Percentiles rank a stretch among this genome's conserved stretches.
These are phyloP conservation scores for Fusarium transvaalense DNA, from an alignment of 2,329 filamentous ascomycete genomes.

Conservation along the genomic window DNA sequence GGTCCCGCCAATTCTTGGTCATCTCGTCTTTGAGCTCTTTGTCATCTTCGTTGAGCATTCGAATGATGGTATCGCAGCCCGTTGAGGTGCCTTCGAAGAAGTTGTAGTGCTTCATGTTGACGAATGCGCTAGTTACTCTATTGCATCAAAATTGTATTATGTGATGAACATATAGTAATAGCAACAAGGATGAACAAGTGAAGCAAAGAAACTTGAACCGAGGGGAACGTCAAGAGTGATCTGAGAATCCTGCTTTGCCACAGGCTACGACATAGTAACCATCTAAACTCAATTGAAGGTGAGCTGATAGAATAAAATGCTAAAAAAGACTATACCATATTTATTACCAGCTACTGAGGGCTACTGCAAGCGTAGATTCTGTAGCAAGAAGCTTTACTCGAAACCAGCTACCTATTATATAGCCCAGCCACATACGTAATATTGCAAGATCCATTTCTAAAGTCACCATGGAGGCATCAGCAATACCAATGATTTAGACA, in stretches of 20 bases:
- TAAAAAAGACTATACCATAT: not conserved
- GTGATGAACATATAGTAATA: too few species aligned
- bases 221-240: not conserved
- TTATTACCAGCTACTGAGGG: not conserved
- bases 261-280: not conserved
- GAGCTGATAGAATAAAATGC: not conserved
- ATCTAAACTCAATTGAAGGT: not conserved
- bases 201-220: not conserved
- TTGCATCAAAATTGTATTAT: too few species aligned
- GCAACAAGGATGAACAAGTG: not conserved
- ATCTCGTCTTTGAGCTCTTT: slow-evolving; percentile 7
- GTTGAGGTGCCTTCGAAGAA: slow-evolving; percentile 9
- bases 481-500: not conserved
- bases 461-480: too few species aligned
- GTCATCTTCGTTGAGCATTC: slow-evolving; percentile 20
- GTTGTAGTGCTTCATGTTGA: slow-evolving; percentile 1
- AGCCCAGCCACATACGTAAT: not conserved
- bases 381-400: not conserved
- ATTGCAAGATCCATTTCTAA: too few species aligned
- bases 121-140: too few species aligned
- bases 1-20: slow-evolving; percentile 24
- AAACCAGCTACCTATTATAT: not conserved
- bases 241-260: not conserved
- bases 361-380: not conserved
- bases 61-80: slow-evolving; percentile 12